phyloP scores from a whole-genome alignment of 1,284 basidiomycete species.

The Ganoderma lingzhi region DNA sequence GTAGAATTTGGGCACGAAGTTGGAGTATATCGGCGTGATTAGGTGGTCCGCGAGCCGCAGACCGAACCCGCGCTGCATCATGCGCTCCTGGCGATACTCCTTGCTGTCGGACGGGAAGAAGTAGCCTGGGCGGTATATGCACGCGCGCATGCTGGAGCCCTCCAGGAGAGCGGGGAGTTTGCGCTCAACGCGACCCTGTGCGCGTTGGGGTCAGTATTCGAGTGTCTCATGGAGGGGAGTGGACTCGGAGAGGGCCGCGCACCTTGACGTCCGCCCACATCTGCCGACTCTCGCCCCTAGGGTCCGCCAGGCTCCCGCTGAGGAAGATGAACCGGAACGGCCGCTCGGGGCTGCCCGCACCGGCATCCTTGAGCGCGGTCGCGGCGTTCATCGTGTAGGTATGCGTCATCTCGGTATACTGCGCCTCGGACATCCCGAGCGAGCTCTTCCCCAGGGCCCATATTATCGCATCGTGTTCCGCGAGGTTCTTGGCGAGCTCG shows the following conservation, averaged over 20 bases:
- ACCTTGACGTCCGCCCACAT: slow-evolving; percentile 48
- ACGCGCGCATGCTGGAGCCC: slow-evolving; percentile 34
- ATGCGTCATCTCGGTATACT: slow-evolving; percentile 48
- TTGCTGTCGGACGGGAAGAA: slow-evolving; percentile 41
- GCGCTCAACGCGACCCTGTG: slow-evolving; percentile 43
- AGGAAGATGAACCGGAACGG: slow-evolving; percentile 46
- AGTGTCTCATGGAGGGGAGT: not conserved
- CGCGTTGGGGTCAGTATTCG: not conserved
- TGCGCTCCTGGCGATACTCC: slow-evolving; percentile 39
- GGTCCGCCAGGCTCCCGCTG: slow-evolving; percentile 44
- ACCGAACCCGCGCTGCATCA: slow-evolving; percentile 36
- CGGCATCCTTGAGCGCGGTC: slow-evolving; percentile 42
- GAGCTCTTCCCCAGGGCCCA: slow-evolving; percentile 49
- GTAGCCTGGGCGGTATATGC: slow-evolving; percentile 42
- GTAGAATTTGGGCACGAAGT: slow-evolving; percentile 29
- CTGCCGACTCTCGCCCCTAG: slow-evolving; percentile 39
- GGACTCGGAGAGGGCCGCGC: slow-evolving; percentile 7
- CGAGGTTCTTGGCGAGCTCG: slow-evolving; percentile 42
- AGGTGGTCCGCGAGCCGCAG: slow-evolving; percentile 30
- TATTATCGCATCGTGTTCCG: slow-evolving; percentile 48
- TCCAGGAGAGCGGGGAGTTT: slow-evolving; percentile 36
- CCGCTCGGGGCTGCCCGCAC: slow-evolving; percentile 36
- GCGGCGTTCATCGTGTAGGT: slow-evolving; percentile 45
- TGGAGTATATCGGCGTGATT: slow-evolving; percentile 24
- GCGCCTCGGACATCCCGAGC: slow-evolving; percentile 44